Percentiles rank a stretch among this genome's conserved stretches.
Evolutionary conservation across 2,329 filamentous ascomycete species (phyloP).

Genomic region (Botrytis hyacinthi): DNA sequence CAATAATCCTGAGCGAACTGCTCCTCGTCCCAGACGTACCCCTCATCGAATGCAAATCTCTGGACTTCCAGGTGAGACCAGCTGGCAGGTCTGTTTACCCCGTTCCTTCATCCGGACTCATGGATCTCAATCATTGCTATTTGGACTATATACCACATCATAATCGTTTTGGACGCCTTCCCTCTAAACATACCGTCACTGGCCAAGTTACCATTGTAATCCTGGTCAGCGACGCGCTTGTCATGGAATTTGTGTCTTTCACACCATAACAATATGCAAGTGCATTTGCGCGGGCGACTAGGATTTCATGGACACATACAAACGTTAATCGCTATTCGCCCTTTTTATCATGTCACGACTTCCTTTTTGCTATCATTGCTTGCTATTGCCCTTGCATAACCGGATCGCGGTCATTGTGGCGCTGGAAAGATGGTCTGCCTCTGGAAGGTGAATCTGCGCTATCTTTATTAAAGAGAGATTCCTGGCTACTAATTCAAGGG

Average conservation of each 20-base stretch:
- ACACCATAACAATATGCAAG: conserved; percentile 36
- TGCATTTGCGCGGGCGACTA: conserved; percentile 39
- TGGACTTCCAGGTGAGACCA: conserved; percentile 96
- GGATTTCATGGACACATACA: conserved; percentile 34
- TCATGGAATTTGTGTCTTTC: conserved; percentile 29
- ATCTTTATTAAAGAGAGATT: conserved; percentile 30
- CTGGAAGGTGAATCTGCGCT: conserved; percentile 35
- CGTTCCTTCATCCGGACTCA: conserved; percentile 51
- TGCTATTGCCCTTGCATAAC: conserved; percentile 32
- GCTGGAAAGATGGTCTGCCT: conserved; percentile 32
- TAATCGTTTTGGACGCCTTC: conserved; percentile 36
- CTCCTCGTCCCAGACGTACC: conserved; percentile 85
- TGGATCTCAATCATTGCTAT: conserved; percentile 40
- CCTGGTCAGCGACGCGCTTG: conserved; percentile 36
- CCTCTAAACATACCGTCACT: conserved; percentile 32
- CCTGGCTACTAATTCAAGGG: conserved; percentile 36
- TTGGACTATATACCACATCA: conserved; percentile 39
- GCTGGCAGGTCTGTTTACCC: conserved; percentile 98
- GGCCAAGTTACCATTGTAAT: conserved; percentile 34
- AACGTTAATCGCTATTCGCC: conserved; percentile 30
- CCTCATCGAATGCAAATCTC: conserved; percentile 96
- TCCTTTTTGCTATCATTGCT: conserved; percentile 36
- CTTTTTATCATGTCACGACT: conserved; percentile 38
- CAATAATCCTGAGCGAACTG: conserved; percentile 56
- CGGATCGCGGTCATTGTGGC: conserved; percentile 34